These are phyloP conservation scores for Pseudoperonospora humuli DNA, from an alignment of 352 stramenopile genomes.

Conservation along the genomic window DNA sequence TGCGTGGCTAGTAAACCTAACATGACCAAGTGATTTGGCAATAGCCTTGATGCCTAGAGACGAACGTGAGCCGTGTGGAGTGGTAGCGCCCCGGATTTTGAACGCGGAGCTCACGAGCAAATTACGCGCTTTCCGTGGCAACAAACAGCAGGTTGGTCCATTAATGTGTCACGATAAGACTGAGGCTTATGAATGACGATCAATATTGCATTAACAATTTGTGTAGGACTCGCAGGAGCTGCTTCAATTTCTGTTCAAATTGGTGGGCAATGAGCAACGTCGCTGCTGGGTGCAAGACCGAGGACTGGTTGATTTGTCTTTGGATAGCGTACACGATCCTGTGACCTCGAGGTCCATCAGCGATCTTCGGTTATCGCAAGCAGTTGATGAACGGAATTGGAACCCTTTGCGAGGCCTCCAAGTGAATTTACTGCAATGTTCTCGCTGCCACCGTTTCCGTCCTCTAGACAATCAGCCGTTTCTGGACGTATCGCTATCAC, in stretches of 20 bases:
- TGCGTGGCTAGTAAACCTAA: background rate
- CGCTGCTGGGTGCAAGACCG: constrained; percentile 40
- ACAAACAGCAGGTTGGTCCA: constrained; percentile 60
- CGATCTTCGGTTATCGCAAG: constrained; percentile 54
- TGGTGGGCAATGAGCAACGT: constrained; percentile 63
- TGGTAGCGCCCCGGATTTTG: constrained; percentile 40
- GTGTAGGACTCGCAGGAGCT: constrained; percentile 78
- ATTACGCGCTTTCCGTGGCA: constrained; percentile 51
- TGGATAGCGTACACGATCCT: constrained; percentile 9
- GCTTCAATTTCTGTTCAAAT: constrained; percentile 78
- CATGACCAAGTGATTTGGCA: background rate
- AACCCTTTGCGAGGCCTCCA: constrained; percentile 73
- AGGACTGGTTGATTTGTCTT: constrained; percentile 41
- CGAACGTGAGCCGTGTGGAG: constrained; percentile 22
- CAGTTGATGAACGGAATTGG: constrained; percentile 56
- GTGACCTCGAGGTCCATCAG: constrained; percentile 43
- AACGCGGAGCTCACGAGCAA: constrained; percentile 58
- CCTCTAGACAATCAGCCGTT: constrained; percentile 75
- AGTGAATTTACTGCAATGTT: constrained; percentile 76
- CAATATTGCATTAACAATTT: background rate
- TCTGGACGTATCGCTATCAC: constrained; percentile 67
- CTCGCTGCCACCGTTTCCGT: constrained; percentile 47
- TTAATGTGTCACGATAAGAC: background rate
- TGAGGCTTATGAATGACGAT: background rate
- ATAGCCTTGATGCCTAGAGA: constrained; percentile 27